Evolutionary conservation across 805 yeast genomes (phyloP), one percentile per base, ranked within the genome.

Genomic region (Candida maris): DNA sequence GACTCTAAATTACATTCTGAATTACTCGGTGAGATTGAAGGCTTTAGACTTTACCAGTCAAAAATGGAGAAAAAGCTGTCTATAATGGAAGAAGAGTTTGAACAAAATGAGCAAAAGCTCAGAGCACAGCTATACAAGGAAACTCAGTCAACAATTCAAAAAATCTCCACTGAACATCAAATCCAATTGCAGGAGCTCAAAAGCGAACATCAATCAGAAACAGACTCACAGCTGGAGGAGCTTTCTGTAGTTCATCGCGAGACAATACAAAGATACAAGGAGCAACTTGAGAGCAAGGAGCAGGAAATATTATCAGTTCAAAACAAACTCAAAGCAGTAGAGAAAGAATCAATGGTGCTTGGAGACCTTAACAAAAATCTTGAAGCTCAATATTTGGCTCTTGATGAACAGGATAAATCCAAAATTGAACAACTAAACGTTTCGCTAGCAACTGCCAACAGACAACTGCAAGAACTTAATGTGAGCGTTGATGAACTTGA

Each of bases 71-170:
- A 30, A 4, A 57, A 53, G 20, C 32, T 59, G 19, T 32, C 41
- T 3, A 43, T 39, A 27, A 31, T 62, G 30, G 58, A 60, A 34
- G 44, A 45, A 22, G 49, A 48, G 25, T 39, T 52, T 16, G 39
- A 52, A 2, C 44, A 49, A 26, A 55, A 53, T 14, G 70, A 64
- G 32, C 34, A 53, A 17, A 49, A 41, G 4, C 28, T 62, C 4
- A 59, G 68, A 39, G 38, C 32, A 6, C 51, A 56, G 31, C 20
- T 56, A 15, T 56, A 52, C 22, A 49, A 55, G 15, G 67, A 59
- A 19, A 64, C 61, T 37, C 68, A 63, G 33, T 48, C 44, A 4
- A 61, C 61, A 32, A 48, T 64, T 5, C 56, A 61, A n/a, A 66
- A 70, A 17, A 56, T 70, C 21, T 62, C 62, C 3, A 42, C 46